Base-by-base conservation (phyloP, 371 early-diverging fungal species). In the Entomophthora muscae region DNA sequence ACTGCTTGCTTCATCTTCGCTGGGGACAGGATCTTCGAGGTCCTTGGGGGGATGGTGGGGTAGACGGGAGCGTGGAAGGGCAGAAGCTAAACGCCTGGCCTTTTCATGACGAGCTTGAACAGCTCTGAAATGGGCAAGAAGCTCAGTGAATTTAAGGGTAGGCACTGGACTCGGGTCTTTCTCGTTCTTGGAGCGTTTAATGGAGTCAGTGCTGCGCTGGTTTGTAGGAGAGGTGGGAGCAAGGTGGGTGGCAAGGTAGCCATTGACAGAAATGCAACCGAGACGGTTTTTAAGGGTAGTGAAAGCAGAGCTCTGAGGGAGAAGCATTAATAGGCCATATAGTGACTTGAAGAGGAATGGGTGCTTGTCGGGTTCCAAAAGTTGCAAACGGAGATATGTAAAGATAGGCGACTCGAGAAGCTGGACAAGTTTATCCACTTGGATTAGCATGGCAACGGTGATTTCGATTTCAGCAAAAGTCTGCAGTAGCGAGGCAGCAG, bases 341-440 rank as follows among this genome's bases (percentile, higher is more conserved):
- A 95, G 74, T 53, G 88, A 86, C 66, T 91, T 89, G 76, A 83
- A 83, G 52, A 95, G 76, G 68, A 80, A 73, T 0, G 93, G 90
- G 66, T 91, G 79, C 71, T 80, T 78, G 21, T 85, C 82, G 0
- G 94, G 92, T 59, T 95, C 95, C 31, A 93, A 71, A 3, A 95
- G 75, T 70, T 93, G 93, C 56, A 95, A 73, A 1, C 95, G 77
- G 42, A 95, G 72, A 66, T 84, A 89, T 2, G 94, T 90, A 75
- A 95, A 95, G 22, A 92, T 90, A 2, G 95, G 95, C 0, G 89
- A 87, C 69, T 95, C 95, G n/a, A 95, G 67, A 17, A 95, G 75
- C 69, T 93, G 94, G 28, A 95, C 94, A 2, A 95, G 80, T 65
- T 91, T 92, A 70, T 95, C 95, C 26, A 92, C 78, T 69, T 93